Evolutionary conservation across 208 protist species (phyloP).

Genomic region (Leishmania mexicana): DNA sequence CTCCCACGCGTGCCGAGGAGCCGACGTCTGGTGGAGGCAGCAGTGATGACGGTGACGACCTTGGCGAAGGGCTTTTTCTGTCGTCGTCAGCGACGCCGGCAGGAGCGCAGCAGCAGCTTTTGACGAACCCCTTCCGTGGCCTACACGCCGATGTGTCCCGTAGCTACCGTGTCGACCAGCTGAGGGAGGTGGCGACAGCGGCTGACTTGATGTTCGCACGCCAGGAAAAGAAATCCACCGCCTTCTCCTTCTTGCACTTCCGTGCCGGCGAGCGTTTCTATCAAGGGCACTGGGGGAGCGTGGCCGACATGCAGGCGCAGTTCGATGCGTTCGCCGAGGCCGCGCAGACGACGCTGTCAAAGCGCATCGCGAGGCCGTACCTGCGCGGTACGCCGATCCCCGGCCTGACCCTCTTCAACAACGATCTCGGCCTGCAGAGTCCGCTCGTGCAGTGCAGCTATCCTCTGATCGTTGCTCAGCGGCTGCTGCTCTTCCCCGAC

Average conservation of each 20-base stretch:
- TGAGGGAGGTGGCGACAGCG: slow-evolving; percentile 37
- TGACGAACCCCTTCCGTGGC: slow-evolving; percentile 74
- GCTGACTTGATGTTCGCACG: slow-evolving; percentile 53
- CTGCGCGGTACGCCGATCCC: slow-evolving; percentile 28
- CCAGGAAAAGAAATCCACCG: slow-evolving; percentile 64
- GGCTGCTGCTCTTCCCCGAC: slow-evolving; percentile 73
- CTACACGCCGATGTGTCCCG: slow-evolving; percentile 59
- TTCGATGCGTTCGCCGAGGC: slow-evolving; percentile 14
- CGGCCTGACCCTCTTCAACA: slow-evolving; percentile 48
- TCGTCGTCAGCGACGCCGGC: not conserved
- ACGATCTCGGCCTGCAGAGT: slow-evolving; percentile 44
- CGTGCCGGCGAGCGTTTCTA: slow-evolving; percentile 38
- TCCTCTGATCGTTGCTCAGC: slow-evolving; percentile 67
- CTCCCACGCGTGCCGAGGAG: slow-evolving; percentile 11
- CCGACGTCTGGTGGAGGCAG: not conserved
- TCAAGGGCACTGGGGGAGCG: slow-evolving; percentile 35
- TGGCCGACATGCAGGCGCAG: slow-evolving; percentile 29
- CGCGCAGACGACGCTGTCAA: not conserved
- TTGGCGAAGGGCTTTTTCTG: not conserved
- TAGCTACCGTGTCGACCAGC: slow-evolving; percentile 80
- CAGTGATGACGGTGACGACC: not conserved
- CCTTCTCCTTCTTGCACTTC: slow-evolving; percentile 74
- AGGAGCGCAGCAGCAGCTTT: slow-evolving; percentile 14
- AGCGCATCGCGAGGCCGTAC: not conserved
- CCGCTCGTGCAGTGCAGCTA: slow-evolving; percentile 45